Evolutionary conservation across 345 rosid species (phyloP).

Genomic region (Eucalyptus sideroxylon): DNA sequence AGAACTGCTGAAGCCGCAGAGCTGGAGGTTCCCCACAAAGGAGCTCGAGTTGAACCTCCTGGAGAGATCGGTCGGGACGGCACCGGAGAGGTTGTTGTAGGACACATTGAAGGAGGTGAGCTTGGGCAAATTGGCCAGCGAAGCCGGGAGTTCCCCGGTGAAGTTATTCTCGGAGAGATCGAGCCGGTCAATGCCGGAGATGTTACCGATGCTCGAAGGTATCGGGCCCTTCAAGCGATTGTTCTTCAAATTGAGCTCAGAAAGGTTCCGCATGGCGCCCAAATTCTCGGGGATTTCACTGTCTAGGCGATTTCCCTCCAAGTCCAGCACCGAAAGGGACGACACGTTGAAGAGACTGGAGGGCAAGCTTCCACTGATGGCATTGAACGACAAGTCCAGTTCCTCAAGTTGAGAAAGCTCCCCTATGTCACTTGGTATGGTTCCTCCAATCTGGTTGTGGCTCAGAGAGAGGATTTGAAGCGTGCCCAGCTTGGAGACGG

Average conservation of each 20-base stretch:
- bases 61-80: constrained; percentile 55
- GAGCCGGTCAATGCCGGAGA: constrained; percentile 36
- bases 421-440: constrained; percentile 36
- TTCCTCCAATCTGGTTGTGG: constrained; percentile 51
- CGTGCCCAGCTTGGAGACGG: constrained; percentile 31
- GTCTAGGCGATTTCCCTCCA: constrained; percentile 38
- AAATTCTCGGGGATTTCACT: constrained; percentile 40
- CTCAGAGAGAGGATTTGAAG: constrained; percentile 41
- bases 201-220: constrained; percentile 42
- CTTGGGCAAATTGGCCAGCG: constrained; percentile 37
- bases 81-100: constrained; percentile 73
- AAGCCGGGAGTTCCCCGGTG: constrained; percentile 57
- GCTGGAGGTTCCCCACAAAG: constrained; percentile 76
- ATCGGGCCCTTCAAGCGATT: constrained; percentile 53
- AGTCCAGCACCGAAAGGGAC: constrained; percentile 41
- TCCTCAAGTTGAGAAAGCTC: constrained; percentile 29
- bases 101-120: constrained; percentile 81
- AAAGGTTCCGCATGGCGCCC: constrained; percentile 39
- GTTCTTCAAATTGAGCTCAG: constrained; percentile 44
- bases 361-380: constrained; percentile 66
- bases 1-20: constrained; percentile 72
- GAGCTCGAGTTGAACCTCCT: constrained; percentile 80
- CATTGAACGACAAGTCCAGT: constrained; percentile 67
- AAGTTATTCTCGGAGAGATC: constrained; percentile 67
- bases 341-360: constrained; percentile 35